Percentiles rank a stretch among this genome's conserved stretches.
These are phyloP conservation scores for Aspergillus tamarii DNA, from an alignment of 2,329 filamentous ascomycete species.

Conservation along the genomic window DNA sequence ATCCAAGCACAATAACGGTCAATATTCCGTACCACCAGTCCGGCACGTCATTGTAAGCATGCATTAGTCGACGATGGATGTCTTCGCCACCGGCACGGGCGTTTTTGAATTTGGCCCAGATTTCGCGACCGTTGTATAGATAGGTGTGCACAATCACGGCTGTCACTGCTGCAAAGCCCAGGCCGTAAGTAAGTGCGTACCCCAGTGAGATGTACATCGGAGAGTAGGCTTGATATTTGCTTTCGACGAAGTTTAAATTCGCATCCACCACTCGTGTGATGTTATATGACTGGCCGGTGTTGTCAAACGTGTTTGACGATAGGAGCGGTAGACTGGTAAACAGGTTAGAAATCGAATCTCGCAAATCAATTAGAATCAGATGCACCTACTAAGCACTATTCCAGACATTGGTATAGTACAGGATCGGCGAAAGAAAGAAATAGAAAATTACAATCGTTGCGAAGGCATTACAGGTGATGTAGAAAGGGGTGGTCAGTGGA, in stretches of 20 bases:
- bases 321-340: conserved; percentile 30
- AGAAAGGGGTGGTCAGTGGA: conserved; percentile 39
- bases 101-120: conserved; percentile 38
- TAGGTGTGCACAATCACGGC: conserved; percentile 38
- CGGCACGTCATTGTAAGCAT: conserved; percentile 64
- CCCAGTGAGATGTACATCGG: conserved; percentile 43
- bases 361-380: background rate
- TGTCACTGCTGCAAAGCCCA: conserved; percentile 42
- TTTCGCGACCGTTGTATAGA: conserved; percentile 39
- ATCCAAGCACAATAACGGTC: conserved; percentile 35
- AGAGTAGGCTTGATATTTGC: conserved; percentile 44
- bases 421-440: conserved; percentile 51
- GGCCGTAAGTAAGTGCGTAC: conserved; percentile 40
- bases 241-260: conserved; percentile 35
- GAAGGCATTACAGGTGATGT: conserved; percentile 60
- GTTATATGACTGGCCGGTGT: conserved; percentile 36
- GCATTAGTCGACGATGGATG: conserved; percentile 67
- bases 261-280: conserved; percentile 33
- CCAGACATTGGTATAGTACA: conserved; percentile 62
- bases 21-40: conserved; percentile 61
- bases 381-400: conserved; percentile 37
- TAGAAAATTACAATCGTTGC: conserved; percentile 59
- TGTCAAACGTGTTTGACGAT: conserved; percentile 35
- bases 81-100: conserved; percentile 52
- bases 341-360: conserved; percentile 1